Base-by-base conservation (phyloP, 345 rosid species). In the Balakata baccata region DNA sequence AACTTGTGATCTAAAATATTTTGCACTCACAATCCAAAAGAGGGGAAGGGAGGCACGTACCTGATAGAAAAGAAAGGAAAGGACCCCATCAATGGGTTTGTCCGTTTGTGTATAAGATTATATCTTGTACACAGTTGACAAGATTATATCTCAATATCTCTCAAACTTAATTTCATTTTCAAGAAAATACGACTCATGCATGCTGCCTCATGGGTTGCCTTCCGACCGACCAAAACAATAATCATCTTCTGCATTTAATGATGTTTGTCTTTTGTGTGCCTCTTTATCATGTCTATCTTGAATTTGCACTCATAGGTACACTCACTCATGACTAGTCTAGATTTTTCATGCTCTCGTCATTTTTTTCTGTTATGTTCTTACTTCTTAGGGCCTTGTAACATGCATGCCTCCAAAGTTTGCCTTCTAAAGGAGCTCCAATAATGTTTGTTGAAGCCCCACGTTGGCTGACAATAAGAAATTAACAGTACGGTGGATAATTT, bases 1-100 rank as follows among this genome's bases (percentile, higher is more conserved):
- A 46, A 56, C 59, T 62, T 25, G 77, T n/a, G 79, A 37, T 77
- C 74, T 29, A 59, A 71, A 71, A 18, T 69, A 59, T 9, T 43
- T 43, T 6, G 47, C 47, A 43, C 9, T 43, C 47, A 43, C 47
- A 3, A 3, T 43, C 47, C 10, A 43, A 43, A 43, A 10, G 10
- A 43, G 7, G 47, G 10, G 10, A 2, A 2, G 1, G 2, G 34
- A 2, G 34, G 34, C 34, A 43, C 47, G 47, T 43, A 29, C 37
- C 45, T 64, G 77, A 34, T 12, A 39, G 47, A 16, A 11, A 0
- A 46, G 5, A 18, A 46, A 47, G 56, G 8, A 70, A 53, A 23
- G 47, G 74, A 68, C 68, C 76, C 84, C 75, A 16, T 49, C 7
- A 14, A 34, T 39, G 18, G 6, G 25, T 43, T 70, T 38, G 65